These are phyloP conservation scores for Taxawa tesnikishii DNA, from an alignment of 2,329 filamentous ascomycete species.

Conservation along the genomic window DNA sequence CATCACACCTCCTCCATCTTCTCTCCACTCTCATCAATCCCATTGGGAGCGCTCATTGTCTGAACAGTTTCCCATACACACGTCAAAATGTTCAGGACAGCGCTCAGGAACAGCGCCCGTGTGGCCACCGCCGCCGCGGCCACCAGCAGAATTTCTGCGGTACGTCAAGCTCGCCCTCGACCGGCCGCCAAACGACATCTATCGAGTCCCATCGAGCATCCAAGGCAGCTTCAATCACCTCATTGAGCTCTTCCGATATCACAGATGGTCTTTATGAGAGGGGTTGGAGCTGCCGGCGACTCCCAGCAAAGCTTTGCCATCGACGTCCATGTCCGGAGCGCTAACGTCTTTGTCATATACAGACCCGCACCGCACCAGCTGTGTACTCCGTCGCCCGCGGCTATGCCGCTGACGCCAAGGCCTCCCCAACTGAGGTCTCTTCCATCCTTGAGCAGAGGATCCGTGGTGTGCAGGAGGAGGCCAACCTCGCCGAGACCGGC, in stretches of 20 bases:
- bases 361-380: constrained; percentile 81
- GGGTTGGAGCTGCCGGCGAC: constrained; percentile 2
- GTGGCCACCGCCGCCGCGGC: constrained; percentile 89
- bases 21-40: constrained; percentile 5
- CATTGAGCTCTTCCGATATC: too few relatives aligned
- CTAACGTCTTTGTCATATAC: constrained; percentile 38
- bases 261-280: too few relatives aligned
- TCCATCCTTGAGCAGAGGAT: constrained; percentile 99
- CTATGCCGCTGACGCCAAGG: constrained; percentile 91
- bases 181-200: constrained; percentile 21
- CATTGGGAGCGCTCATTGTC: neutral
- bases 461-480: constrained; percentile 94
- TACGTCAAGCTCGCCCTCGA: constrained; percentile 53
- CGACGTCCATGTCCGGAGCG: constrained; percentile 17
- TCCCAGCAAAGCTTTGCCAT: constrained; percentile 3
- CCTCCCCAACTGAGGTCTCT: constrained; percentile 92
- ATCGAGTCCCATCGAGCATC: constrained; percentile 10
- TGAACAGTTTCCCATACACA: constrained; percentile 27
- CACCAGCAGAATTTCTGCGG: constrained; percentile 79
- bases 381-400: constrained; percentile 64
- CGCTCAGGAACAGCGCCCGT: constrained; percentile 92
- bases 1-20: constrained; percentile 10
- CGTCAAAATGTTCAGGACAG: constrained; percentile 86
- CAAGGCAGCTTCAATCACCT: neutral
- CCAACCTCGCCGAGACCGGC: constrained; percentile 92